Percentiles rank a stretch among this genome's conserved stretches.
Conservation (phyloP, 768 basidiomycete genomes). For the Suillus plorans region DNA sequence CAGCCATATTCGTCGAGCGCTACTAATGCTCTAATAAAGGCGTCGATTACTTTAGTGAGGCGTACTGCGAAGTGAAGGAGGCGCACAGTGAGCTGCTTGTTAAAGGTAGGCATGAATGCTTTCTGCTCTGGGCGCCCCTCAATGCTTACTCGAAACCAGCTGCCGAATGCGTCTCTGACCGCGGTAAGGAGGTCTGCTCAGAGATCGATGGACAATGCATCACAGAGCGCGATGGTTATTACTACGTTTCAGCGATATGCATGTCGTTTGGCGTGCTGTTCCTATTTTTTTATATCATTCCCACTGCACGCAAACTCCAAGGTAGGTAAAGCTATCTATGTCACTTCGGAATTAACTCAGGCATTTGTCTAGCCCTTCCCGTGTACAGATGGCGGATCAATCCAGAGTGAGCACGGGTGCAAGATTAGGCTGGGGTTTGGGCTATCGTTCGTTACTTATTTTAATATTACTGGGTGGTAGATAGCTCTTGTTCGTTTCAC, state of each 20-base stretch:
- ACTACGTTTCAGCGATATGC: conserved; percentile 79
- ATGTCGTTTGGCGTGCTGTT: conserved; percentile 72
- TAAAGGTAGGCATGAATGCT: conserved; percentile 43
- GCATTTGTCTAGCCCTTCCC: conserved; percentile 52
- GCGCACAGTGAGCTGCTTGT: conserved; percentile 49
- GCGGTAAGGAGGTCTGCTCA: conserved; percentile 78
- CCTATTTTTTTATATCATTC: conserved; percentile 75
- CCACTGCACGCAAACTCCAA: conserved; percentile 84
- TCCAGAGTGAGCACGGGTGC: conserved; percentile 16
- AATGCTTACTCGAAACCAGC: conserved; percentile 39
- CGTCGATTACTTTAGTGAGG: conserved; percentile 85
- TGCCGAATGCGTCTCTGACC: conserved; percentile 89
- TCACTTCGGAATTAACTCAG: not conserved
- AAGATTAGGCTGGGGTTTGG: not conserved
- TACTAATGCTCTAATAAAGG: conserved; percentile 40
- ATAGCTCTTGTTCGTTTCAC: not conserved
- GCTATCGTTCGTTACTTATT: not conserved
- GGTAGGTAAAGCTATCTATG: conserved; percentile 45
- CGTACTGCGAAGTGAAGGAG: conserved; percentile 75
- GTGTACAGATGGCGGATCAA: conserved; percentile 72
- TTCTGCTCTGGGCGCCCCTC: conserved; percentile 10
- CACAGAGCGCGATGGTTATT: conserved; percentile 90
- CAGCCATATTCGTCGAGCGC: not conserved
- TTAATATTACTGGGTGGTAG: not conserved
- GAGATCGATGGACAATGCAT: conserved; percentile 78